These are phyloP conservation scores for Guillardia theta DNA, from an alignment of 78 protist species.

Conservation along the genomic window DNA sequence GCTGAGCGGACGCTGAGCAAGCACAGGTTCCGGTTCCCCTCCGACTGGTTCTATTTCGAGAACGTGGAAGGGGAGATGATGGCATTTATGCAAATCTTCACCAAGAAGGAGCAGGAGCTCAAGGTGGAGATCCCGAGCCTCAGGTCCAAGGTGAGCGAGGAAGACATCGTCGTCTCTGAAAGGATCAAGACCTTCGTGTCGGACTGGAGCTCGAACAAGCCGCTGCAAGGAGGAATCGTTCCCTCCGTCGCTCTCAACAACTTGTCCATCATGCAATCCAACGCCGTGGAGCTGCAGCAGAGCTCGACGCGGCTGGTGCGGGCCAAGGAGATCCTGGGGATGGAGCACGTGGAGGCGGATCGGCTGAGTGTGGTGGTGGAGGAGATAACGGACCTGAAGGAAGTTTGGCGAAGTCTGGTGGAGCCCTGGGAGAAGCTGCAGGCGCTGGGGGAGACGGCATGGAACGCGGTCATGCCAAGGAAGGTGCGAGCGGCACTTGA, in stretches of 20 bases:
- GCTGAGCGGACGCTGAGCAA: slow-evolving; percentile 75
- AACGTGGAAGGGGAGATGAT: slow-evolving; percentile 79
- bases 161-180: slow-evolving; percentile 11
- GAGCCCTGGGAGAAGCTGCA: slow-evolving; percentile 66
- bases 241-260: slow-evolving; percentile 57
- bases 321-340: slow-evolving; percentile 77
- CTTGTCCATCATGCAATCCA: slow-evolving; percentile 57
- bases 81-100: slow-evolving; percentile 67
- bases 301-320: slow-evolving; percentile 53
- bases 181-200: background rate
- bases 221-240: slow-evolving; percentile 66
- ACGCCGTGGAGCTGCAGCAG: slow-evolving; percentile 51
- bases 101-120: slow-evolving; percentile 21
- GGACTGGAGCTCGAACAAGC: slow-evolving; percentile 57
- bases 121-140: slow-evolving; percentile 54
- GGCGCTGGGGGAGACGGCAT: slow-evolving; percentile 69
- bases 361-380: slow-evolving; percentile 58
- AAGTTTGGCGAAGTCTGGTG: background rate
- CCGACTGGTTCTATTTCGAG: slow-evolving; percentile 82
- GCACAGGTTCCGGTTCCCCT: slow-evolving; percentile 79
- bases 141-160: slow-evolving; percentile 62
- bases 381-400: slow-evolving; percentile 80
- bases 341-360: slow-evolving; percentile 41
- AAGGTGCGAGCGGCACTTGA: slow-evolving; percentile 58
- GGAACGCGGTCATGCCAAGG: slow-evolving; percentile 85